These are phyloP conservation scores for Podospora pseudocomata DNA, from an alignment of 495 filamentous ascomycete genomes.

Conservation along the genomic window DNA sequence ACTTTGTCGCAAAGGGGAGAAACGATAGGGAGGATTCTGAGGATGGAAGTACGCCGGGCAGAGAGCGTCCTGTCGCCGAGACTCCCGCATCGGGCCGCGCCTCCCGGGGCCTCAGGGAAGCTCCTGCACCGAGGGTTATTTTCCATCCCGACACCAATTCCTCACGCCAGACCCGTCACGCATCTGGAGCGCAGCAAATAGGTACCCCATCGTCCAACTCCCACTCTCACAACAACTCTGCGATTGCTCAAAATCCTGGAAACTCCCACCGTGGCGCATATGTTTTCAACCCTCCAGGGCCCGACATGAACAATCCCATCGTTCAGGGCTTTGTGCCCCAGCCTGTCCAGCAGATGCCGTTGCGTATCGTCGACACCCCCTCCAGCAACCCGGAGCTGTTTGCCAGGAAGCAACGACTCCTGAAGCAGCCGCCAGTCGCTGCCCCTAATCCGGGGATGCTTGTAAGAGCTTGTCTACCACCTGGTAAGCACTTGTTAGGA, in stretches of 20 bases:
- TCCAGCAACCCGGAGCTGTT: conserved; percentile 63
- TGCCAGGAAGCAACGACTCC: conserved; percentile 42
- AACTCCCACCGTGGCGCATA: conserved; percentile 35
- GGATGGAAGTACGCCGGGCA: conserved; percentile 57
- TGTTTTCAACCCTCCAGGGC: conserved; percentile 35
- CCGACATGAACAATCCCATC: conserved; percentile 46
- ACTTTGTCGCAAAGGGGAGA: conserved; percentile 51
- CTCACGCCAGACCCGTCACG: conserved; percentile 55
- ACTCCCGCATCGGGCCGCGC: conserved; percentile 53
- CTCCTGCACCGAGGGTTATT: conserved; percentile 72
- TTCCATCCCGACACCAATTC: conserved; percentile 72
- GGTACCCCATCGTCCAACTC: conserved; percentile 25
- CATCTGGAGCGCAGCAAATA: conserved; percentile 43
- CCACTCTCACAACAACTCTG: conserved; percentile 24
- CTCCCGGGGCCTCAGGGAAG: conserved; percentile 69
- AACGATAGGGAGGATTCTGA: conserved; percentile 52
- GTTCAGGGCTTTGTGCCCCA: conserved; percentile 59
- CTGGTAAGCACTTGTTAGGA: conserved; percentile 19
- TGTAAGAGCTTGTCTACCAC: conserved; percentile 23
- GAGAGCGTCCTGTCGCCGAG: conserved; percentile 59
- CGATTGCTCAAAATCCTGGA: conserved; percentile 16
- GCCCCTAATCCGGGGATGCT: conserved; percentile 25
- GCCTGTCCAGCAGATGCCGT: conserved; percentile 50
- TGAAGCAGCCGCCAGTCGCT: conserved; percentile 26
- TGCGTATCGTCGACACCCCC: conserved; percentile 68